Base-by-base conservation (phyloP, 2,329 filamentous ascomycete species). In the Kalmusia sp. region DNA sequence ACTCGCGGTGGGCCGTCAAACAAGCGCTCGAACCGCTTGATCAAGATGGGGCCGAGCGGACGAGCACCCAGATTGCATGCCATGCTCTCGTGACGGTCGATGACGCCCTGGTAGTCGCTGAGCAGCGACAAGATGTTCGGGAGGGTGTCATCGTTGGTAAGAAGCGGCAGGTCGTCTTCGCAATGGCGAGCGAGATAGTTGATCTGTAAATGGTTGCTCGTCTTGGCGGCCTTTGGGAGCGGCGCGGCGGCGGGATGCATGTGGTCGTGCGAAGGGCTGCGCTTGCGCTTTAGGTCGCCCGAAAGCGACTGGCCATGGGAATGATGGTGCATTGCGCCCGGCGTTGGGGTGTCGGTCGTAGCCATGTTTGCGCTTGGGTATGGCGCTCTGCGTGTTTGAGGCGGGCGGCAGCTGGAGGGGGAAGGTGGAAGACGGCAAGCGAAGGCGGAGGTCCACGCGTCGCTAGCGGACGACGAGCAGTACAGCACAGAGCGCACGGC, bases 41-140 rank as follows among this genome's bases (percentile, higher is more conserved):
- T 85, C 57, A 96, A 78, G 46, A 93, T 91, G 21, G 91, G 91
- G 0, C 90, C 91, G 1, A 92, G 85, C 15, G 93, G 87, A 62
- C 91, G 90, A 50, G 91, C 92, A 64, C 92, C 92, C 22, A 96
- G 82, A 66, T 92, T 93, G 52, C 89, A 88, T 40, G 92, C 92
- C 64, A 96, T 85, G 72, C 90, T 93, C 76, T 96, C 92, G 72
- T 93, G 90, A 50, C 91, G 86, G 65, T 91, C 90, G 47, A 96
- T 80, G 14, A 95, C 90, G 59, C 87, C 91, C 83, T 93, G 91
- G 74, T 96, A 96, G 63, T 92, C 88, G 68, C 84, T 83, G 54
- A 96, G 84, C 57, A 93, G 81, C 34, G 84, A 80, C 40, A 95
- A 76, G 49, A 95, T 85, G 62, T 90, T 87, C 11, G 85, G 83